phyloP scores from a whole-genome alignment of 345 rosid genomes.

The Populus pruinosa region DNA sequence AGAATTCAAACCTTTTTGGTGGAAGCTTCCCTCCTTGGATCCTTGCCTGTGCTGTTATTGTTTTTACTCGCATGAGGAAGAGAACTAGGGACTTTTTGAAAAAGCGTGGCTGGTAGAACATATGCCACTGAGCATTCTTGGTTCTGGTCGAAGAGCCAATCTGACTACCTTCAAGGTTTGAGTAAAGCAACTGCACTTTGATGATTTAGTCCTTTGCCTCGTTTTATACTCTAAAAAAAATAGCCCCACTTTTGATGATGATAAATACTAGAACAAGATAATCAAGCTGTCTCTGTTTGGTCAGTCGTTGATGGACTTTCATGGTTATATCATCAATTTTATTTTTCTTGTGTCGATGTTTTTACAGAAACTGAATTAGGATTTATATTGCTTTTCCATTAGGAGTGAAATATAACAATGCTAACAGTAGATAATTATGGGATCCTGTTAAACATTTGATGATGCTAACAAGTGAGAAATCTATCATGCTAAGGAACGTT shows the following conservation, averaged over 20 bases:
- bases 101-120: conserved; percentile 39
- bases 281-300: neutral
- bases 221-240: neutral
- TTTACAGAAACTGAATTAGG: no score
- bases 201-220: neutral
- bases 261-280: neutral
- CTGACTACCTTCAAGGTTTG: neutral
- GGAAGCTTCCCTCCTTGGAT: conserved; percentile 85
- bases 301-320: neutral
- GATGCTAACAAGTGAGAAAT: no score
- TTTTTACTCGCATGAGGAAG: conserved; percentile 91
- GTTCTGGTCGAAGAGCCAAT: neutral
- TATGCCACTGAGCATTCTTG: neutral
- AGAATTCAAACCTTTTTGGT: conserved; percentile 37
- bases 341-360: no score
- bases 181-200: neutral
- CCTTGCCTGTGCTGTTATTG: conserved; percentile 77
- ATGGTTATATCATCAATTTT: no score
- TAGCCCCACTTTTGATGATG: neutral
- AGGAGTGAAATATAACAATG: no score
- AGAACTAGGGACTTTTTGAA: conserved; percentile 66
- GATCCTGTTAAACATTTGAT: no score
- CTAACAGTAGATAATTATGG: no score
- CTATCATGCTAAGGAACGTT: no score
- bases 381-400: no score